These are phyloP conservation scores for Ustilago lituana DNA, from an alignment of 1,284 basidiomycete species.

Conservation along the genomic window DNA sequence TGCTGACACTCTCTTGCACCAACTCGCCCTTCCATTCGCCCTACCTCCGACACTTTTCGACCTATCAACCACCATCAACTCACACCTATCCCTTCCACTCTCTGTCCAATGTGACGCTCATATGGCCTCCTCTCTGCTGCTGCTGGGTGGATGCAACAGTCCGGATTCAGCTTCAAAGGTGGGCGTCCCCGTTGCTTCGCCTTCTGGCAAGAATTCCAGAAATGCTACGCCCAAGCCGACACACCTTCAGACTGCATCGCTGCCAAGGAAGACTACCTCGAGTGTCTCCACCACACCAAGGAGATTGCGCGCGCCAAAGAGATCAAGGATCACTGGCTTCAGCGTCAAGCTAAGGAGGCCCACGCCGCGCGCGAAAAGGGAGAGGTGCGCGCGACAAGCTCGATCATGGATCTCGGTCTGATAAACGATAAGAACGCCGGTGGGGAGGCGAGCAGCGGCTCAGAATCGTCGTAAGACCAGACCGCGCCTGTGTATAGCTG, in stretches of 20 bases:
- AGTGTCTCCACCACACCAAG: conserved; percentile 89
- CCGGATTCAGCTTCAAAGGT: conserved; percentile 76
- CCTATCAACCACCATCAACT: too few relatives aligned
- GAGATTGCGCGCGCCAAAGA: conserved; percentile 70
- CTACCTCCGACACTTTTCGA: too few relatives aligned
- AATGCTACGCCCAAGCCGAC: conserved; percentile 90
- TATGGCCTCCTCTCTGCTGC: too few relatives aligned
- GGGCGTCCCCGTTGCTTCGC: conserved; percentile 88
- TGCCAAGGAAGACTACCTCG: conserved; percentile 87
- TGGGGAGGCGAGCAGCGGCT: neutral
- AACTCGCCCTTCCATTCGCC: too few relatives aligned
- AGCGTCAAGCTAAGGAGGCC: conserved; percentile 53
- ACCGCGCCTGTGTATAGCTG: too few relatives aligned
- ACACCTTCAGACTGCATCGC: conserved; percentile 77
- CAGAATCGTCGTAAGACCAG: conserved; percentile 15
- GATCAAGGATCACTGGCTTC: conserved; percentile 59
- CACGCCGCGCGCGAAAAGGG: conserved; percentile 53
- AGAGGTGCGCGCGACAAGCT: conserved; percentile 55
- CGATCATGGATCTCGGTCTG: conserved; percentile 53
- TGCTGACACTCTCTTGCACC: too few relatives aligned
- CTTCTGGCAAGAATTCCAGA: conserved; percentile 80
- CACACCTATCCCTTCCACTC: too few relatives aligned
- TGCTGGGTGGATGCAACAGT: conserved; percentile 64
- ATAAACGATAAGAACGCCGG: conserved; percentile 32
- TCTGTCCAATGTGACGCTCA: too few relatives aligned